Evolutionary conservation across 2,329 filamentous ascomycete species (phyloP).

Genomic region (Biscogniauxia mediterranea): DNA sequence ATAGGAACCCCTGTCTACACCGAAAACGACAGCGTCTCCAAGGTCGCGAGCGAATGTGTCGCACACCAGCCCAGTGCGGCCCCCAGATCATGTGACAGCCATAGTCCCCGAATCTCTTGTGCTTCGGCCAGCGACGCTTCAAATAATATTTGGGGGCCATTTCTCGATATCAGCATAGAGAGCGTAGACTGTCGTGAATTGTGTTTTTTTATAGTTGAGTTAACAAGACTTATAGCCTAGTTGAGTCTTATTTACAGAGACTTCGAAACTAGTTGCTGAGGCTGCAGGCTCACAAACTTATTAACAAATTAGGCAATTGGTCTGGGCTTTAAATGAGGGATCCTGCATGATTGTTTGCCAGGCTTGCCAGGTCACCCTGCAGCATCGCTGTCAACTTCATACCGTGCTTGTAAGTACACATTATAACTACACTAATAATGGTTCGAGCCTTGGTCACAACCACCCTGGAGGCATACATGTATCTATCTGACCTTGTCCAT

Average conservation of each 20-base stretch:
- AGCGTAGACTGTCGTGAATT: neutral
- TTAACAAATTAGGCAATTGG: conserved; percentile 20
- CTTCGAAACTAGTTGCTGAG: conserved; percentile 4
- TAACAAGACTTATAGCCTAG: conserved; percentile 5
- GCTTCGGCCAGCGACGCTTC: conserved; percentile 12
- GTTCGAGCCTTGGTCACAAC: neutral
- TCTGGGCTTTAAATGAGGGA: conserved; percentile 14
- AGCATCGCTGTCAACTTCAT: conserved; percentile 11
- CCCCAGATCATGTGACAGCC: conserved; percentile 30
- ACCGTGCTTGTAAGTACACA: neutral
- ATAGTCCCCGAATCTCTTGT: conserved; percentile 14
- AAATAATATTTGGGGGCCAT: conserved; percentile 21
- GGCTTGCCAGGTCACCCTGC: conserved; percentile 19
- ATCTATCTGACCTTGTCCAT: neutral
- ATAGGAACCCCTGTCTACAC: conserved; percentile 28
- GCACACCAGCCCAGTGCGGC: conserved; percentile 24
- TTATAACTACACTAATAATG: neutral
- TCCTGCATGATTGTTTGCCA: conserved; percentile 19
- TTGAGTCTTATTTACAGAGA: conserved; percentile 5
- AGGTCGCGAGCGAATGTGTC: conserved; percentile 25
- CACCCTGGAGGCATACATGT: neutral
- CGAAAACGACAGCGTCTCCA: conserved; percentile 26
- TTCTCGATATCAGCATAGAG: conserved; percentile 11
- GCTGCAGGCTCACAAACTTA: conserved; percentile 4
- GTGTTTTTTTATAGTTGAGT: conserved; percentile 13